Base-by-base conservation (phyloP, 2,329 filamentous ascomycete species). In the Zelopaecilomyces penicillatus region DNA sequence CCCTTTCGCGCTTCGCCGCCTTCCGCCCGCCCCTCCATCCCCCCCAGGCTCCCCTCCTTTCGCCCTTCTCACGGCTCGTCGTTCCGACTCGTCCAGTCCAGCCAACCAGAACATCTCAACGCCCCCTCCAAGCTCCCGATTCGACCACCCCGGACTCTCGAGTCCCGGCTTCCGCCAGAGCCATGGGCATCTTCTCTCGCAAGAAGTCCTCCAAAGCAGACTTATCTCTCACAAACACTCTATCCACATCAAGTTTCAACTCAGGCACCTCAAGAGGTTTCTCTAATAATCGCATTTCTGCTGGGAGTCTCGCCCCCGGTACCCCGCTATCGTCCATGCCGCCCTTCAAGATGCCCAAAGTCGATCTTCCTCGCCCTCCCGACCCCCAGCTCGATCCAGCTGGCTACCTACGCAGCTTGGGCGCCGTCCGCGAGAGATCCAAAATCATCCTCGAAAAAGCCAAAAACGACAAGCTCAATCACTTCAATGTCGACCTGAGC, bases 351-450 rank as follows among this genome's bases (percentile, higher is more conserved):
- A 76, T 90, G 53, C 81, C 84, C 54, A 86, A 89, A 64, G 75
- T 94, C 57, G 79, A 88, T 52, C 77, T 97, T 39, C 87, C 91
- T 41, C 83, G 81, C 58, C 82, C 89, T 11, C 90, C 91, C 29
- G 90, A 97, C 66, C 90, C 91, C 57, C 76, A 83, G 50, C 74
- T 91, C 54, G 88, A 97, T 62, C 90, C 91, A 19, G 87, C 85
- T 27, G 90, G 83, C 49, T 97, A 97, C 66, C 77, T 98, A 57
- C 82, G 87, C 61, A 96, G 89, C 67, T 80, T 97, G 58, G 82
- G 87, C 57, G 82, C 93, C 29, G 88, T 98, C 28, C 78, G 93
- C 50, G 88, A 96, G 57, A 73, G 89, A 51, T 84, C 79, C 59
- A 78, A 70, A 56, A 69, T 91, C 52, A 74, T 95, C 42, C 75